A percentile compares a stretch with the other conserved stretches of the same genome.
Conservation (phyloP, 225 moss, liverwort and hornwort species). For the Anthoceros angustus region DNA sequence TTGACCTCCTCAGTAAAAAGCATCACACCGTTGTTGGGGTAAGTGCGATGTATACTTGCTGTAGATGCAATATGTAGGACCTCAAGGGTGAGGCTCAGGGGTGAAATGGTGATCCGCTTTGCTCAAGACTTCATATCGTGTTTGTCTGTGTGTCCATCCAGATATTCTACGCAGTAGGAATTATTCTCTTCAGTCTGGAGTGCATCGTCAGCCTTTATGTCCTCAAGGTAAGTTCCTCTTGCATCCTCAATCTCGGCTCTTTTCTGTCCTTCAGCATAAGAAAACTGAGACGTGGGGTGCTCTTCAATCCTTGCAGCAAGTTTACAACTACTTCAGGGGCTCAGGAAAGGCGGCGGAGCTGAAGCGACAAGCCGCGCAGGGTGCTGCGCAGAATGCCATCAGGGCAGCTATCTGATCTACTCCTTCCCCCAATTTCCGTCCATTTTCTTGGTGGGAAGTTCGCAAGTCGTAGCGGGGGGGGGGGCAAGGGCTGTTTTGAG, state of each 20-base stretch:
- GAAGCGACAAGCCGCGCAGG: conserved; percentile 59
- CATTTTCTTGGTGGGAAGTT: background rate
- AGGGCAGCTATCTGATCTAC: conserved; percentile 45
- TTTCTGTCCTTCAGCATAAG: background rate
- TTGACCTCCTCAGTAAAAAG: conserved; percentile 30
- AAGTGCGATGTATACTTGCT: conserved; percentile 8
- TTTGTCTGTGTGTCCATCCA: conserved; percentile 11
- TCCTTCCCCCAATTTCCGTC: background rate
- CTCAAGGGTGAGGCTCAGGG: background rate
- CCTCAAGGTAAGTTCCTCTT: conserved; percentile 42
- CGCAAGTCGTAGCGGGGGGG: too few relatives aligned
- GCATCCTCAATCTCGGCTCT: background rate
- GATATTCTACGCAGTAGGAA: conserved; percentile 73
- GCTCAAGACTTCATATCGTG: background rate
- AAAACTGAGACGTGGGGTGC: background rate
- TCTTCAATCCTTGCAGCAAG: conserved; percentile 40
- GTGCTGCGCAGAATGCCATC: conserved; percentile 22
- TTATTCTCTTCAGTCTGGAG: conserved; percentile 47
- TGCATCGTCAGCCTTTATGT: conserved; percentile 44
- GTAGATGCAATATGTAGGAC: background rate
- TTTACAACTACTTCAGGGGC: conserved; percentile 77
- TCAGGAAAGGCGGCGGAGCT: conserved; percentile 77
- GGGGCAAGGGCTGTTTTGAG: too few relatives aligned
- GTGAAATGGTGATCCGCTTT: background rate
- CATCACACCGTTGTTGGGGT: conserved; percentile 48